A percentile compares a stretch with the other conserved stretches of the same genome.
These are phyloP conservation scores for barrel medic (Medicago truncatula) DNA, from an alignment of 306 rosid genomes.

Conservation along the genomic window MtrunA17r5.0-ANR NC_053045.1:32529001-32529500, in stretches of 20 bases:
- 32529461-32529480: neutral
- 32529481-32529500: slow-evolving; percentile 7
- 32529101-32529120: too few relatives aligned
- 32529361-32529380: neutral
- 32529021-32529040: too few relatives aligned
- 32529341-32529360: neutral
- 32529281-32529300: slow-evolving; percentile 18
- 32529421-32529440: neutral
- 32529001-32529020: too few relatives aligned
- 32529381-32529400: neutral
- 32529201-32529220: slow-evolving; percentile 13
- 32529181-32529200: neutral
- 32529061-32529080: too few relatives aligned
- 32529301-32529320: neutral
- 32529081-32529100: too few relatives aligned
- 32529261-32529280: slow-evolving; percentile 13
- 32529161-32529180: too few relatives aligned
- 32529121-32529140: too few relatives aligned
- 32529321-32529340: neutral
- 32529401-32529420: slow-evolving; percentile 14
- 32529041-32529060: too few relatives aligned
- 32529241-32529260: neutral
- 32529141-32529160: too few relatives aligned
- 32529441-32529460: slow-evolving; percentile 29
- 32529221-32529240: slow-evolving; percentile 10